These are phyloP conservation scores for Punica granatum DNA, from an alignment of 345 rosid species.

Conservation along the genomic window DNA sequence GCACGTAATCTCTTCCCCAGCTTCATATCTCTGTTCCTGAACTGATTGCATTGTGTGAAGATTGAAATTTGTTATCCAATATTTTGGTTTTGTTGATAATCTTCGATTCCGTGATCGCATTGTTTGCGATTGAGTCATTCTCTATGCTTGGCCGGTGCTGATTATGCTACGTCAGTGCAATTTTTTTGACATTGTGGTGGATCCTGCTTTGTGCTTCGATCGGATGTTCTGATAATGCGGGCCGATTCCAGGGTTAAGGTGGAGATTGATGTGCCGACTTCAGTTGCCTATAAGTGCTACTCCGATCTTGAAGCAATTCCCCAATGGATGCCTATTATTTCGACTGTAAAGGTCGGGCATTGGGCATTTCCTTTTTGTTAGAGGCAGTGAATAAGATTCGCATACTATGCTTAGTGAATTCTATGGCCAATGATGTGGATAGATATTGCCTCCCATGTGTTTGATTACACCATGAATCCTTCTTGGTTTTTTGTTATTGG, in stretches of 20 bases:
- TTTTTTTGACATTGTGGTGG: neutral
- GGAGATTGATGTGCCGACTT: slow-evolving; percentile 67
- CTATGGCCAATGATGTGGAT: neutral
- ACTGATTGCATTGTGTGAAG: neutral
- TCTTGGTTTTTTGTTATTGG: neutral
- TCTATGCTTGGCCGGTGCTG: neutral
- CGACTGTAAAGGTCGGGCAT: slow-evolving; percentile 60
- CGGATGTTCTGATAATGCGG: neutral
- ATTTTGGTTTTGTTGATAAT: neutral
- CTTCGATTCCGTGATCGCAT: neutral
- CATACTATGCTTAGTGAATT: neutral
- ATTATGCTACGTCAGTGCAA: neutral
- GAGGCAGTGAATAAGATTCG: neutral
- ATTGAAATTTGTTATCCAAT: neutral
- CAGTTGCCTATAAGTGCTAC: slow-evolving; percentile 65
- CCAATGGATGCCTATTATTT: slow-evolving; percentile 89
- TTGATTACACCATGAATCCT: neutral
- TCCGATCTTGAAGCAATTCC: slow-evolving; percentile 79
- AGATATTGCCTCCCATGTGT: too few relatives aligned
- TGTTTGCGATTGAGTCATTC: neutral
- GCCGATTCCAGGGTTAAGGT: slow-evolving; percentile 55
- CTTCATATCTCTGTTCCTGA: neutral
- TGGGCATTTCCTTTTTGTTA: neutral
- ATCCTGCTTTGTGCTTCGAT: neutral
- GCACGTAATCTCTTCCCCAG: slow-evolving; percentile 47